phyloP scores from a whole-genome alignment of 306 rosid genomes.

The Quillaja saponaria region DNA sequence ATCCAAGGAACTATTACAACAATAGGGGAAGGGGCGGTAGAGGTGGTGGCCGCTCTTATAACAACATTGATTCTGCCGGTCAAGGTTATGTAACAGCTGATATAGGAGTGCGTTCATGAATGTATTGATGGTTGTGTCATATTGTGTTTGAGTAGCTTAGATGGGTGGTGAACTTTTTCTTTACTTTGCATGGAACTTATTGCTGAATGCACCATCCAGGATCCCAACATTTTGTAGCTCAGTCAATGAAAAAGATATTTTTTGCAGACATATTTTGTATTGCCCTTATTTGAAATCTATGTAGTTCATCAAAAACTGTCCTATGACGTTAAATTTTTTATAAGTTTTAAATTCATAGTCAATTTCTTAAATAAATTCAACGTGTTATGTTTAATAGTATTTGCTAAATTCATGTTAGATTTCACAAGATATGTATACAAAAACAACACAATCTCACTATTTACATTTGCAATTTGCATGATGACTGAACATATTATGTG shows the following conservation, averaged over 20 bases:
- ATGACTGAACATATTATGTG: no score
- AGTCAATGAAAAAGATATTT: slow-evolving; percentile 12
- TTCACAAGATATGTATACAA: no score
- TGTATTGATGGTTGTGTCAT: slow-evolving; percentile 33
- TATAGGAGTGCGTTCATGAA: slow-evolving; percentile 72
- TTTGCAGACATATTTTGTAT: no score
- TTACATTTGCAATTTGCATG: no score
- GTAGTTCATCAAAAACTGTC: no score
- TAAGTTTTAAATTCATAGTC: no score
- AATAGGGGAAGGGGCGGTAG: slow-evolving; percentile 77
- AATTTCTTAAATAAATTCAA: no score
- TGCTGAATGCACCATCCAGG: slow-evolving; percentile 45
- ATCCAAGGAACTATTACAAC: slow-evolving; percentile 66
- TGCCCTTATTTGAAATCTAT: no score
- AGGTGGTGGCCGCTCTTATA: slow-evolving; percentile 61
- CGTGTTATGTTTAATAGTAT: no score
- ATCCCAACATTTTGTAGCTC: slow-evolving; percentile 32
- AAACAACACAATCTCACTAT: no score
- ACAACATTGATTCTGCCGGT: slow-evolving; percentile 51
- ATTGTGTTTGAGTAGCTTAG: slow-evolving; percentile 35
- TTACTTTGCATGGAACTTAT: slow-evolving; percentile 42
- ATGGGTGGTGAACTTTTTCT: slow-evolving; percentile 49
- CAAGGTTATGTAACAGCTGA: slow-evolving; percentile 57
- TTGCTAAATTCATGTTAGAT: no score
- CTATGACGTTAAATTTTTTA: no score